Conservation (phyloP, 495 filamentous ascomycete species). For the Pseudotulostoma volvatum region DNA sequence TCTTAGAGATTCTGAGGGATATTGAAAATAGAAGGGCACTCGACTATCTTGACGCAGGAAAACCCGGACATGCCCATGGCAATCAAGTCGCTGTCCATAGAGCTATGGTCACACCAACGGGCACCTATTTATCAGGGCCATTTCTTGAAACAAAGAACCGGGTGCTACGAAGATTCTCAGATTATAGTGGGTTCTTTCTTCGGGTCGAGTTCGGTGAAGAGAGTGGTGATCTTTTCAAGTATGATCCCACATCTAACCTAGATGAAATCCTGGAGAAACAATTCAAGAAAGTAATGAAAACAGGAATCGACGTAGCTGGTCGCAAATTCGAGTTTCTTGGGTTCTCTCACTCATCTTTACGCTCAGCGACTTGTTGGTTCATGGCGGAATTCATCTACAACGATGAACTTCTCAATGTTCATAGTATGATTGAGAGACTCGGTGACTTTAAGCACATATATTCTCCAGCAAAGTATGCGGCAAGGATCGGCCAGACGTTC, state of each 20-base stretch:
- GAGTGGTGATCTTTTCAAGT: constrained; percentile 44
- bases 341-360: constrained; percentile 66
- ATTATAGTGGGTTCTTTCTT: constrained; percentile 48
- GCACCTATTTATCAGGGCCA: constrained; percentile 52
- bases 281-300: constrained; percentile 39
- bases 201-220: constrained; percentile 61
- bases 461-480: constrained; percentile 59
- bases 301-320: constrained; percentile 45
- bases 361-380: constrained; percentile 27
- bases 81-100: constrained; percentile 33
- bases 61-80: constrained; percentile 1
- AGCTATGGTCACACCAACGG: constrained; percentile 50
- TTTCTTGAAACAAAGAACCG: constrained; percentile 56
- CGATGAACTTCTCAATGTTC: constrained; percentile 21
- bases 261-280: constrained; percentile 32
- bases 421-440: constrained; percentile 39
- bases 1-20: neutral
- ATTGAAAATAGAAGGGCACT: constrained; percentile 2
- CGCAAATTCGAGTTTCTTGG: constrained; percentile 52
- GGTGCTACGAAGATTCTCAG: constrained; percentile 51
- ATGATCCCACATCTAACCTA: constrained; percentile 36
- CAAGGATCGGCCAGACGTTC: constrained; percentile 70
- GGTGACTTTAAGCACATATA: constrained; percentile 49
- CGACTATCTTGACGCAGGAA: constrained; percentile 1
- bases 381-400: constrained; percentile 47